Evolutionary conservation across 345 rosid species (phyloP).

Genomic region (Corchorus capsularis): DNA sequence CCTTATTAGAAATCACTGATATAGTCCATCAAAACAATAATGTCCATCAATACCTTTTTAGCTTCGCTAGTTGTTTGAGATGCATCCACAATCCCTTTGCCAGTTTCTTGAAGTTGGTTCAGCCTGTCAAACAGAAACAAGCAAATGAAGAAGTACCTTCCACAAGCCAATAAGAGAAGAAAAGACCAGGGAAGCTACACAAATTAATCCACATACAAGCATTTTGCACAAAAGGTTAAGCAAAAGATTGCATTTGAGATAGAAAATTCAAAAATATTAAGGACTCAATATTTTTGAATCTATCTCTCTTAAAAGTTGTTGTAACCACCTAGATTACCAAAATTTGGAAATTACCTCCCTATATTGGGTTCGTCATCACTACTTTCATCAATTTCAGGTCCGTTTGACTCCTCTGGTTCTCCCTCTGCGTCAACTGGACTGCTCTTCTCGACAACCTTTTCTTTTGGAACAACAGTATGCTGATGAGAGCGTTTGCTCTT

Average conservation of each 20-base stretch:
- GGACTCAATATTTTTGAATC: constrained; percentile 1
- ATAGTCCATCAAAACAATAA: background rate
- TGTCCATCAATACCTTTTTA: constrained; percentile 56
- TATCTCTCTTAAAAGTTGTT: background rate
- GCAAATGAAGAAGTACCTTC: constrained; percentile 16
- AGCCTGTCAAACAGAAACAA: constrained; percentile 41
- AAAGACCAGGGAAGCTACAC: background rate
- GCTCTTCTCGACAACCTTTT: constrained; percentile 31
- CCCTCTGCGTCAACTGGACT: constrained; percentile 27
- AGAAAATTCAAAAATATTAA: background rate
- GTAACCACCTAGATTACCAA: constrained; percentile 10
- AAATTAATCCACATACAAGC: background rate
- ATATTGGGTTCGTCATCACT: constrained; percentile 23
- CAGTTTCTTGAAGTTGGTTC: constrained; percentile 40
- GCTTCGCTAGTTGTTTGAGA: constrained; percentile 40
- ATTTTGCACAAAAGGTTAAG: background rate
- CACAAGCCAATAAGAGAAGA: constrained; percentile 13
- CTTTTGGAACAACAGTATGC: background rate
- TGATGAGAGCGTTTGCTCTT: constrained; percentile 33
- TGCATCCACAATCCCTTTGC: constrained; percentile 40
- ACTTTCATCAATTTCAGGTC: constrained; percentile 24
- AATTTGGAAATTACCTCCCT: constrained; percentile 40
- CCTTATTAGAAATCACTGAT: background rate
- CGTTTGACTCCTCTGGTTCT: constrained; percentile 26
- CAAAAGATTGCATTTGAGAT: background rate